A percentile compares a stretch with the other conserved stretches of the same genome.
phyloP scores from a whole-genome alignment of 2,329 filamentous ascomycete genomes.

The Claviceps cyperi region DNA sequence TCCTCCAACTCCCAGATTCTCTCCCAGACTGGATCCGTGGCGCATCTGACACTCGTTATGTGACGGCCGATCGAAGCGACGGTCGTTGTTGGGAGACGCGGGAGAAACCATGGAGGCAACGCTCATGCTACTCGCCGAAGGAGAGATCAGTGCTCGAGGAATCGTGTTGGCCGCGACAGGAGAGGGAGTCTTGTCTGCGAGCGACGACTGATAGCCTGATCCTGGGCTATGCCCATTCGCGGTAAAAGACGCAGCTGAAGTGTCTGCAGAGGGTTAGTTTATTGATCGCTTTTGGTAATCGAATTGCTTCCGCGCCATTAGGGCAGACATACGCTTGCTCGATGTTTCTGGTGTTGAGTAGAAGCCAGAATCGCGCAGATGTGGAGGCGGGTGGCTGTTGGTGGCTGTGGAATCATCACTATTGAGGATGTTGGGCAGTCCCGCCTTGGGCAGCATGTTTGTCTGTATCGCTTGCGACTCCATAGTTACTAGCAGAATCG shows the following conservation, averaged over 20 bases:
- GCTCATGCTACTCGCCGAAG: conserved; percentile 46
- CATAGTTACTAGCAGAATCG: conserved; percentile 3
- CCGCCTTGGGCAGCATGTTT: conserved; percentile 17
- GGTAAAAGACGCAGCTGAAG: conserved; percentile 25
- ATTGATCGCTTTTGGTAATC: background rate
- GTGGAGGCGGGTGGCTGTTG: conserved; percentile 15
- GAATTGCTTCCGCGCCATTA: background rate
- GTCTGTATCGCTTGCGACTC: conserved; percentile 9
- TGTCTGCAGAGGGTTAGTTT: conserved; percentile 14
- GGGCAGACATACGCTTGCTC: conserved; percentile 24
- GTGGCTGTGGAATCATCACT: conserved; percentile 17
- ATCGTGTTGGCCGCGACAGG: conserved; percentile 37
- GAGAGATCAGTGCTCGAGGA: conserved; percentile 39
- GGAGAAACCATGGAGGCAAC: conserved; percentile 53
- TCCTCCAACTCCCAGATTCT: conserved; percentile 26
- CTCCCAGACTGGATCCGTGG: conserved; percentile 17
- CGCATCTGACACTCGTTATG: conserved; percentile 20
- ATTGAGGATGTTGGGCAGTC: conserved; percentile 25
- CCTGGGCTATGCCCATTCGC: conserved; percentile 25
- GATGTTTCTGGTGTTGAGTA: conserved; percentile 29
- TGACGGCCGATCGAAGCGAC: conserved; percentile 29
- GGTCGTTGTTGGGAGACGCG: conserved; percentile 30
- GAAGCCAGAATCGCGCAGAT: conserved; percentile 28
- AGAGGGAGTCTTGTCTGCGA: conserved; percentile 47
- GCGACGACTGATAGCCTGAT: conserved; percentile 35